These are phyloP conservation scores for Boletellus dicymbophilus DNA, from an alignment of 1,284 basidiomycete genomes.

Conservation along the genomic window DNA sequence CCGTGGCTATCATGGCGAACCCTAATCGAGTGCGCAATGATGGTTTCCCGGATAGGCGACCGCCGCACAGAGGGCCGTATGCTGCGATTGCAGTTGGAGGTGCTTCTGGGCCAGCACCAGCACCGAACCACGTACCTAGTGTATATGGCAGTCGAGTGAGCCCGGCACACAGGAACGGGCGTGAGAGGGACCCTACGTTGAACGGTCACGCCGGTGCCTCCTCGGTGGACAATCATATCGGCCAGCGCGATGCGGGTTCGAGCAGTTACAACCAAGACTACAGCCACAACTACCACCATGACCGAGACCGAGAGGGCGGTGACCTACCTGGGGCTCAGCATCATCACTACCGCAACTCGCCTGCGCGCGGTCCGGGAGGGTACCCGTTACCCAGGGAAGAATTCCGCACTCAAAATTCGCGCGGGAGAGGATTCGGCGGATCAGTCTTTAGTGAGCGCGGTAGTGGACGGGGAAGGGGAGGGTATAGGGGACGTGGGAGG, in stretches of 20 bases:
- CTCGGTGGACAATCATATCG: too few relatives aligned
- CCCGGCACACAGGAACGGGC: slow-evolving; percentile 1
- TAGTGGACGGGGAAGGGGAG: slow-evolving; percentile 43
- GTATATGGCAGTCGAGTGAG: slow-evolving; percentile 3
- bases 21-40: slow-evolving; percentile 59
- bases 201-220: slow-evolving; percentile 18
- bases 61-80: slow-evolving; percentile 8
- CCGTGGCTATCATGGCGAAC: slow-evolving; percentile 63
- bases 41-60: slow-evolving; percentile 6
- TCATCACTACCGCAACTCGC: too few relatives aligned
- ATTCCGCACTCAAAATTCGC: too few relatives aligned
- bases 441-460: too few relatives aligned
- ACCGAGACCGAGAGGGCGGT: too few relatives aligned
- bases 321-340: too few relatives aligned
- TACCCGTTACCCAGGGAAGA: too few relatives aligned
- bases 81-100: slow-evolving; percentile 1
- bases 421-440: slow-evolving; percentile 38
- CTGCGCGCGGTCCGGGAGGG: slow-evolving; percentile 10
- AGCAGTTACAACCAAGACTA: slow-evolving; percentile 6
- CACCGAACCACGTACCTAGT: not conserved
- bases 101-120: not conserved
- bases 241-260: not conserved
- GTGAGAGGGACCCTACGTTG: slow-evolving; percentile 1
- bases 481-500: slow-evolving; percentile 46
- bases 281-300: not conserved